A percentile compares a stretch with the other conserved stretches of the same genome.
Evolutionary conservation across 2,329 filamentous ascomycete genomes (phyloP).

Genomic region (Fusarium sp.): DNA sequence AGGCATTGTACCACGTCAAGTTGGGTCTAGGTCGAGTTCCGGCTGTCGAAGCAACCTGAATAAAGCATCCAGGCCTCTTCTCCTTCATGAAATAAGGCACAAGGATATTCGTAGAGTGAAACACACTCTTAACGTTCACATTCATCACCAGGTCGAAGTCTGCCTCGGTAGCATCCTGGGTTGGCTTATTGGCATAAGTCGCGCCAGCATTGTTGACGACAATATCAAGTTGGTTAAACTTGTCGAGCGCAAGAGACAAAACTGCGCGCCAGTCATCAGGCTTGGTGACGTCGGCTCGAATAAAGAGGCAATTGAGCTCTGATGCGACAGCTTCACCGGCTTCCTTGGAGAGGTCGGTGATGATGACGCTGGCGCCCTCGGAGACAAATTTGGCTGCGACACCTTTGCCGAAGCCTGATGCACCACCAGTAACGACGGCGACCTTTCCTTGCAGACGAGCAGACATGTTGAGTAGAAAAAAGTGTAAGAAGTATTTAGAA

Average conservation of each 20-base stretch:
- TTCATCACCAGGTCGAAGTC: conserved; percentile 75
- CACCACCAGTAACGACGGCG: conserved; percentile 48
- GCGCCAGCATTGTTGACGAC: conserved; percentile 72
- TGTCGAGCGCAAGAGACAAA: conserved; percentile 57
- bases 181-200: conserved; percentile 71
- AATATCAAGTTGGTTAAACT: conserved; percentile 65
- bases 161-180: conserved; percentile 70
- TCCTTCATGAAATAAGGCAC: conserved; percentile 70
- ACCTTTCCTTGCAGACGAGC: conserved; percentile 56
- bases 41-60: conserved; percentile 75
- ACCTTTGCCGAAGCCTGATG: conserved; percentile 63
- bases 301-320: conserved; percentile 58
- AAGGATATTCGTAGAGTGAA: conserved; percentile 68
- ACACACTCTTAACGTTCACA: conserved; percentile 77
- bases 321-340: conserved; percentile 61
- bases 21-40: conserved; percentile 67
- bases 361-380: conserved; percentile 51
- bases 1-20: conserved; percentile 77
- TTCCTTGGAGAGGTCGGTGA: conserved; percentile 69
- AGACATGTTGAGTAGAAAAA: not conserved
- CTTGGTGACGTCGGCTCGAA: conserved; percentile 42
- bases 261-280: conserved; percentile 64
- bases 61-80: conserved; percentile 68
- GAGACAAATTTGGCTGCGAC: conserved; percentile 28
- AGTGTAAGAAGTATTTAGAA: not conserved